A percentile compares a stretch with the other conserved stretches of the same genome.
Conservation (phyloP, 495 filamentous ascomycete species). For the Cercophora newfieldiana region DNA sequence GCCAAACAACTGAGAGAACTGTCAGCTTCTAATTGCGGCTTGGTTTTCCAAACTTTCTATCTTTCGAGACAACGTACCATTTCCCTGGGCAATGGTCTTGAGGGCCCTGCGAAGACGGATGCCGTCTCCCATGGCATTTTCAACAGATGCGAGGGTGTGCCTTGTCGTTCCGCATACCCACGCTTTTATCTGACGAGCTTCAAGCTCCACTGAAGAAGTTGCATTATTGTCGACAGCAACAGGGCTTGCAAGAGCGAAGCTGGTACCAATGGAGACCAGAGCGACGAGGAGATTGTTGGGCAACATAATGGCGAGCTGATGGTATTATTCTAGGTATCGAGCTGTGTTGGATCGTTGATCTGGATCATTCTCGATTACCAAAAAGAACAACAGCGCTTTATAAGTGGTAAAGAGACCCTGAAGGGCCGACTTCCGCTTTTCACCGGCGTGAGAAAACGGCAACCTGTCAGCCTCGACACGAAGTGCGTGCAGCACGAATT, state of each 20-base stretch:
- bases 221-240: not conserved
- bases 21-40: not conserved
- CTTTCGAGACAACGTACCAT: not conserved
- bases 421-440: not conserved
- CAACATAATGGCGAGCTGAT: not conserved
- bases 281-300: not conserved
- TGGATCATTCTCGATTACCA: not conserved
- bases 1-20: constrained; percentile 1
- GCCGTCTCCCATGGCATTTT: constrained; percentile 7
- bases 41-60: not conserved
- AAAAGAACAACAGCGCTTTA: not conserved
- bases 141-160: constrained; percentile 2
- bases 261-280: not conserved
- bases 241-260: constrained; percentile 3
- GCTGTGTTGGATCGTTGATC: constrained; percentile 4
- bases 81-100: constrained; percentile 1
- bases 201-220: not conserved
- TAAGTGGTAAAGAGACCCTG: not conserved
- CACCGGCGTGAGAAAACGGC: not conserved
- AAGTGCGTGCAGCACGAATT: not conserved
- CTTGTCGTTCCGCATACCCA: not conserved
- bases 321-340: not conserved
- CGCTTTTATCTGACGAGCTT: not conserved
- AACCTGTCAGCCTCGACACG: constrained; percentile 1
- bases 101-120: constrained; percentile 1